Evolutionary conservation across 2,329 filamentous ascomycete species (phyloP).

Genomic region (Alternaria sp.): DNA sequence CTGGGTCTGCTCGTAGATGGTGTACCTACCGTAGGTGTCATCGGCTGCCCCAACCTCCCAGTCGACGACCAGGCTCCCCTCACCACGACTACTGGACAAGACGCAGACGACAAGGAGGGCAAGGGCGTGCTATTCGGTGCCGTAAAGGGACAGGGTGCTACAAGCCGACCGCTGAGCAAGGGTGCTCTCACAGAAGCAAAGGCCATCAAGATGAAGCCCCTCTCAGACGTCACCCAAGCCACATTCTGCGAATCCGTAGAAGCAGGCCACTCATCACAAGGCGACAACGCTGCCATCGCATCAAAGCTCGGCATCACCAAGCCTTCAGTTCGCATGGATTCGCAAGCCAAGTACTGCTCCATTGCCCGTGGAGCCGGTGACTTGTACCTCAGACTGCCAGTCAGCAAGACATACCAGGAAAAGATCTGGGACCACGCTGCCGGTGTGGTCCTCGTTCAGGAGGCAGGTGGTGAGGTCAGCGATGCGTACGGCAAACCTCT

Average conservation of each 20-base stretch:
- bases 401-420: slow-evolving; percentile 88
- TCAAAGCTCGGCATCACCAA: slow-evolving; percentile 84
- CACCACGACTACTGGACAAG: slow-evolving; percentile 74
- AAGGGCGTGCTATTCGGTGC: slow-evolving; percentile 90
- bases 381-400: slow-evolving; percentile 89
- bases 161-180: slow-evolving; percentile 74
- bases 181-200: slow-evolving; percentile 64
- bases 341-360: slow-evolving; percentile 95
- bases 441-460: slow-evolving; percentile 90
- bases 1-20: slow-evolving; percentile 91
- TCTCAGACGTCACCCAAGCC: slow-evolving; percentile 77
- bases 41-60: slow-evolving; percentile 95
- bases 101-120: slow-evolving; percentile 76
- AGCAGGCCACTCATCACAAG: slow-evolving; percentile 88
- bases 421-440: slow-evolving; percentile 99
- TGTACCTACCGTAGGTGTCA: slow-evolving; percentile 89
- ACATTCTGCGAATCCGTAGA: slow-evolving; percentile 98
- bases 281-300: slow-evolving; percentile 86
- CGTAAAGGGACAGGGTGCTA: slow-evolving; percentile 79
- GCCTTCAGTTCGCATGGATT: slow-evolving; percentile 94
- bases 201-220: slow-evolving; percentile 79
- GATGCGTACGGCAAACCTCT: slow-evolving; percentile 85
- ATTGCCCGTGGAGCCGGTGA: slow-evolving; percentile 94
- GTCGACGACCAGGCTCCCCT: slow-evolving; percentile 79
- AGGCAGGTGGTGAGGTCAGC: slow-evolving; percentile 90